These are phyloP conservation scores for Sporisorium reilianum DNA, from an alignment of 1,284 basidiomycete genomes.

Conservation along the genomic window DNA sequence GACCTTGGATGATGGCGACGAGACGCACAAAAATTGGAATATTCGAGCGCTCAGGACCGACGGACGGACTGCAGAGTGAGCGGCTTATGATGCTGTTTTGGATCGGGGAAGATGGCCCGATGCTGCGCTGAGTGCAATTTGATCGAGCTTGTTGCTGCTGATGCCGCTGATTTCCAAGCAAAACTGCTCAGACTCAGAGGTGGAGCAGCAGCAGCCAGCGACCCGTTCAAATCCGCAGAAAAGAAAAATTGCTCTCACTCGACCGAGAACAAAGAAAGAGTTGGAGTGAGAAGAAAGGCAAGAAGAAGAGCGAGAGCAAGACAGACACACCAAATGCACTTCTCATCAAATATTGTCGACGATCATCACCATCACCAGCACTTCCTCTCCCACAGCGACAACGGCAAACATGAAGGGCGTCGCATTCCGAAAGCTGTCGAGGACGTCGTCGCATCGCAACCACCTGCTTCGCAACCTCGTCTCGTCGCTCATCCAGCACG, in stretches of 20 bases:
- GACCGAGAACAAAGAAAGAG: constrained; percentile 48
- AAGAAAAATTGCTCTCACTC: constrained; percentile 12
- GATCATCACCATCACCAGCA: background rate
- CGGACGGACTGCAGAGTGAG: constrained; percentile 1
- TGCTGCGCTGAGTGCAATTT: background rate
- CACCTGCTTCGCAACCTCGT: constrained; percentile 78
- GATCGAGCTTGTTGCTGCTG: constrained; percentile 9
- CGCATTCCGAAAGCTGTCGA: constrained; percentile 65
- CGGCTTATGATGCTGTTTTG: background rate
- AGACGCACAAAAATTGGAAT: constrained; percentile 34
- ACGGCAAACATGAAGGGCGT: constrained; percentile 64
- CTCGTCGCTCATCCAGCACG: constrained; percentile 92
- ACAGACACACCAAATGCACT: background rate
- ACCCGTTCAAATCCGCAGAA: constrained; percentile 24
- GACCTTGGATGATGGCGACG: constrained; percentile 31
- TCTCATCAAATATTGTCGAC: too few relatives aligned
- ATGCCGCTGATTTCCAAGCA: constrained; percentile 6
- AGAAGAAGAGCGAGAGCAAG: constrained; percentile 15
- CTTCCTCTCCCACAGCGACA: background rate
- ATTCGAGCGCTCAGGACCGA: constrained; percentile 25
- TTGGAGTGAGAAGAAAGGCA: background rate
- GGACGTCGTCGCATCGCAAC: constrained; percentile 56
- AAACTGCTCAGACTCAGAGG: background rate
- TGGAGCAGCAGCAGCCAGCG: background rate
- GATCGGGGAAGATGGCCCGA: constrained; percentile 1